Conservation (phyloP, 2,329 filamentous ascomycete genomes). For the Chaetoscypha palmicola region DNA sequence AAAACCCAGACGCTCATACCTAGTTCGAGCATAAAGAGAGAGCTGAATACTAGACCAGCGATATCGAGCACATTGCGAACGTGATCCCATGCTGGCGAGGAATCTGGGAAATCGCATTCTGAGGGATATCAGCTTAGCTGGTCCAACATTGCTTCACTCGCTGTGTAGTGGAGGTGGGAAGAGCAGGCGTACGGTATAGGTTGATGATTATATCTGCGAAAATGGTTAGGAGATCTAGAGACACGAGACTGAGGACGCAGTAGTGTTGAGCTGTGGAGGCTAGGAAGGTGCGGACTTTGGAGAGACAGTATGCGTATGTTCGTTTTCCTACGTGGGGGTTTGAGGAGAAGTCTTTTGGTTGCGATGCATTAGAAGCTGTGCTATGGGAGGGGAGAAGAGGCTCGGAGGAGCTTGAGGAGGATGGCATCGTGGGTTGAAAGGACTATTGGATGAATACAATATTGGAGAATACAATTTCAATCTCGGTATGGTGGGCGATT, state of each 20-base stretch:
- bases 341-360: background rate
- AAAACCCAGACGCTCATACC: conserved; percentile 53
- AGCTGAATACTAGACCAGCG: conserved; percentile 52
- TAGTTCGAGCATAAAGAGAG: conserved; percentile 59
- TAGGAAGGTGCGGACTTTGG: background rate
- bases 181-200: conserved; percentile 33
- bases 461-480: no score
- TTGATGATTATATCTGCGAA: conserved; percentile 46
- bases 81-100: conserved; percentile 29
- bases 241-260: conserved; percentile 40
- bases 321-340: no score
- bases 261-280: conserved; percentile 1
- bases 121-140: background rate
- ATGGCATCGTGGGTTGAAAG: background rate
- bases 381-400: conserved; percentile 15
- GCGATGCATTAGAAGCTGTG: background rate
- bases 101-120: conserved; percentile 35
- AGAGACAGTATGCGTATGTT: background rate
- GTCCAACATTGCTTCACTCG: background rate
- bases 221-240: conserved; percentile 44
- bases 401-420: conserved; percentile 4
- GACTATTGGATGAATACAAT: no score
- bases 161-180: background rate
- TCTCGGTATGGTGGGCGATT: no score
- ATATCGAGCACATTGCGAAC: conserved; percentile 40